phyloP scores from a whole-genome alignment of 2,329 filamentous ascomycete genomes.

The Neocatenulostroma microsporum region DNA sequence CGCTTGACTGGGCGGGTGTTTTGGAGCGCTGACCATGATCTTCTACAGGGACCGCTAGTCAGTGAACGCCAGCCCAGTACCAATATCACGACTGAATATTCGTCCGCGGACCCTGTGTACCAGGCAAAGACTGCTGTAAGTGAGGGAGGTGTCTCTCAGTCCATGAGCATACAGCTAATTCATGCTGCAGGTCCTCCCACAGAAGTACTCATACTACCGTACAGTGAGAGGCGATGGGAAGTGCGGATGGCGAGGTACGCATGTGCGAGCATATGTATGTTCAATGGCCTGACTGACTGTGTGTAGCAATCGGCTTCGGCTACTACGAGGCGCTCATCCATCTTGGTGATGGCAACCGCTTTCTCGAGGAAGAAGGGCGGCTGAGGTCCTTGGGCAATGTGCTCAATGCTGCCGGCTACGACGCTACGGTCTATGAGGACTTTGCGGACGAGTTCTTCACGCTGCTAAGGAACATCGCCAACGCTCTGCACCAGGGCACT shows the following conservation, averaged over 20 bases:
- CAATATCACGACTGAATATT: conserved; percentile 76
- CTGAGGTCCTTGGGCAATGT: conserved; percentile 64
- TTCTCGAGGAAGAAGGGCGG: conserved; percentile 64
- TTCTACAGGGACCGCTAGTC: conserved; percentile 67
- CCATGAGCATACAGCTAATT: neutral
- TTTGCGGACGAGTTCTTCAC: conserved; percentile 69
- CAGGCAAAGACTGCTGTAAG: conserved; percentile 79
- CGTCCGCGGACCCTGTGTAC: conserved; percentile 75
- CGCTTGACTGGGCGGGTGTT: conserved; percentile 18
- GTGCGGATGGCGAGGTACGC: conserved; percentile 93
- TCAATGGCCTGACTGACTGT: too few relatives aligned
- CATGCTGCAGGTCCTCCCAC: conserved; percentile 58
- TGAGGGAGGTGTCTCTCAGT: conserved; percentile 14
- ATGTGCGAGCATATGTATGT: too few relatives aligned
- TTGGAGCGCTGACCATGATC: conserved; percentile 20
- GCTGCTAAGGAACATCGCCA: conserved; percentile 57
- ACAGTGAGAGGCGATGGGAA: conserved; percentile 87
- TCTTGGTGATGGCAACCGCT: conserved; percentile 54
- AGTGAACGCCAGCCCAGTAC: conserved; percentile 69
- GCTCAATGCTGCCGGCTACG: conserved; percentile 61
- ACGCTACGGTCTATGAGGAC: conserved; percentile 66
- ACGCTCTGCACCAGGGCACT: conserved; percentile 49
- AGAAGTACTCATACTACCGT: conserved; percentile 80
- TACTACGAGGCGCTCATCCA: conserved; percentile 83
- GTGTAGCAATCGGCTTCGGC: conserved; percentile 75